Percentiles rank a stretch among this genome's conserved stretches.
Conservation (phyloP, 257 asterid species). For the Rubia yunnanensis region DNA sequence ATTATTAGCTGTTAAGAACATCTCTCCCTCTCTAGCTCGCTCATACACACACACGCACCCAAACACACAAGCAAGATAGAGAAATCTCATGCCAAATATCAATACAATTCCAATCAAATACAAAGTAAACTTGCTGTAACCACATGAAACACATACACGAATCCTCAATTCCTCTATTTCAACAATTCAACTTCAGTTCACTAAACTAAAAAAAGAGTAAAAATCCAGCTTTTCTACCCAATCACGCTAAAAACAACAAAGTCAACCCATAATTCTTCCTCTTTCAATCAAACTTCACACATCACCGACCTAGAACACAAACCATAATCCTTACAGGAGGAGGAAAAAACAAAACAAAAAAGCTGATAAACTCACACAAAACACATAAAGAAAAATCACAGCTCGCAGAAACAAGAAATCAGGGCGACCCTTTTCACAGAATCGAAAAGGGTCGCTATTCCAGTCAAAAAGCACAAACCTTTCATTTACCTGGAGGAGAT, state of each 20-base stretch:
- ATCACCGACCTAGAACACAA: not conserved
- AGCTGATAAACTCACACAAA: not conserved
- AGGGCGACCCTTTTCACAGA: not conserved
- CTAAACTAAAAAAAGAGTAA: not conserved
- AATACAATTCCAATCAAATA: no score
- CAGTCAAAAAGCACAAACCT: slow-evolving; percentile 2
- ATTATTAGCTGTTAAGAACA: no score
- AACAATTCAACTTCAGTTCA: slow-evolving; percentile 1
- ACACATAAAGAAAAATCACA: not conserved
- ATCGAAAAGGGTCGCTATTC: not conserved
- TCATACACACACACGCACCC: not conserved
- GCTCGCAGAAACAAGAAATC: not conserved
- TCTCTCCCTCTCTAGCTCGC: not conserved
- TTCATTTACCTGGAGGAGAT: slow-evolving; percentile 7
- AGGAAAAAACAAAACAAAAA: not conserved
- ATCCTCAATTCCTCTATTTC: not conserved
- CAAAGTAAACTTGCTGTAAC: not conserved
- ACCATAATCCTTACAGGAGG: no score
- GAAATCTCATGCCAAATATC: not conserved
- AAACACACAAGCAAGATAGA: not conserved
- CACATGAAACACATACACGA: not conserved
- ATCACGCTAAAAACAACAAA: not conserved
- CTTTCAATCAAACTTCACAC: not conserved
- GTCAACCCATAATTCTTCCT: not conserved
- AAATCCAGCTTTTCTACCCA: not conserved